Percentiles rank a stretch among this genome's conserved stretches.
Conservation (phyloP, 805 yeast species). For the Candida ovalis region DNA sequence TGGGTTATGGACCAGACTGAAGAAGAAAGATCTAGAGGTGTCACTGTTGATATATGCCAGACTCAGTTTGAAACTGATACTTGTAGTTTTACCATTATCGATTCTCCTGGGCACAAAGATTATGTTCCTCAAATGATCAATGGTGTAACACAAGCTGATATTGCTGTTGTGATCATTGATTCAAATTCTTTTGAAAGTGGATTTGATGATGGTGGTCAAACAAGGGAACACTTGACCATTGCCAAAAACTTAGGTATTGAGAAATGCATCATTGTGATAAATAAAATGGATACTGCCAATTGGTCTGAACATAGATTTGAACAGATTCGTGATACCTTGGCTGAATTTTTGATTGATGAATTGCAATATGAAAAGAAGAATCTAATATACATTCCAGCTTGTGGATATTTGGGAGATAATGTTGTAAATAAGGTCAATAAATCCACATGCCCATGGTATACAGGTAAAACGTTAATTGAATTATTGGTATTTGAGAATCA, state of each 20-base stretch:
- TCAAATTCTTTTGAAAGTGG: conserved; percentile 68
- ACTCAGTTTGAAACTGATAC: conserved; percentile 56
- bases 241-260: conserved; percentile 67
- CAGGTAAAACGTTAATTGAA: conserved; percentile 46
- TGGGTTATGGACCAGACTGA: conserved; percentile 82
- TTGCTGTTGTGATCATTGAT: conserved; percentile 71
- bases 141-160: conserved; percentile 76
- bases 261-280: conserved; percentile 56
- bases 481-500: conserved; percentile 35
- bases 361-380: conserved; percentile 44
- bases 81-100: conserved; percentile 64
- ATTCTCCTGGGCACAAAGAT: conserved; percentile 83
- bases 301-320: conserved; percentile 55
- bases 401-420: conserved; percentile 67
- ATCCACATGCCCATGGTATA: conserved; percentile 25
- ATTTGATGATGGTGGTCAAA: conserved; percentile 64
- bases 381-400: conserved; percentile 58
- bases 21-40: conserved; percentile 74
- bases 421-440: conserved; percentile 43
- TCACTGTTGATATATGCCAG: conserved; percentile 73
- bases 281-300: conserved; percentile 62
- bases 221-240: conserved; percentile 71
- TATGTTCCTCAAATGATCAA: conserved; percentile 85
- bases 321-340: conserved; percentile 46
- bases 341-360: conserved; percentile 46